Evolutionary conservation across 179 eudicot genomes (phyloP), one percentile per base, ranked within the genome.

Genomic region (Camellia oleifera): DNA sequence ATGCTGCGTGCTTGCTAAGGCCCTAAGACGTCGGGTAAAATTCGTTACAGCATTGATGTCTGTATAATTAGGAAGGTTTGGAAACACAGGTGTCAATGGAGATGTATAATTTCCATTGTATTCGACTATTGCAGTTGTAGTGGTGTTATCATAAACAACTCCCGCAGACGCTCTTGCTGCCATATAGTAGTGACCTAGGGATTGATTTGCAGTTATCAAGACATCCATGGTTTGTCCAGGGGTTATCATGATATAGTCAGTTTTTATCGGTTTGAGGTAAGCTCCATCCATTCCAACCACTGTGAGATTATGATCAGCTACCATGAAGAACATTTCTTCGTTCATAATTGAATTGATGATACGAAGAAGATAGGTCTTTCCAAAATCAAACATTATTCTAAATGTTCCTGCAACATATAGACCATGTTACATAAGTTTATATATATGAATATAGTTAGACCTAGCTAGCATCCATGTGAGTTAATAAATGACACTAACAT

Each of bases 201-300:
- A 12, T 46, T 77, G 81, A 65, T 80, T 77, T 3, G 86, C 81
- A 5, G 68, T 69, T 4, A 83, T 11, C 17, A 83, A 26, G 54
- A 80, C 44, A 46, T 80, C 83, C 7, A 83, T 77, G 44, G 86
- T 76, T 58, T 83, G 81, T 0, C 86, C 86, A 0, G 83, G 86
- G 0, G 83, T 20, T n/a, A 83, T 83, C 48, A 75, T 23, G 18
- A 83, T 64, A 26, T 76, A 72, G 2, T 77, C 64, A 12, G 58
- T 71, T 11, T 68, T 68, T 11, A 83, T 45, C 15, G 86, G 86
- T 54, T 83, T 80, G 54, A 23, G 17, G 81, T 83, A 83, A 42
- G 75, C 20, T 11, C 83, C 86, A 67, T 83, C 86, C 10, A 82
- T n/a, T 71, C 75, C 86, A 2, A 83, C 83, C 0, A 80, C 70